phyloP scores from a whole-genome alignment of 73 alveolate genomes.

The Paramecium biaurelia region DNA sequence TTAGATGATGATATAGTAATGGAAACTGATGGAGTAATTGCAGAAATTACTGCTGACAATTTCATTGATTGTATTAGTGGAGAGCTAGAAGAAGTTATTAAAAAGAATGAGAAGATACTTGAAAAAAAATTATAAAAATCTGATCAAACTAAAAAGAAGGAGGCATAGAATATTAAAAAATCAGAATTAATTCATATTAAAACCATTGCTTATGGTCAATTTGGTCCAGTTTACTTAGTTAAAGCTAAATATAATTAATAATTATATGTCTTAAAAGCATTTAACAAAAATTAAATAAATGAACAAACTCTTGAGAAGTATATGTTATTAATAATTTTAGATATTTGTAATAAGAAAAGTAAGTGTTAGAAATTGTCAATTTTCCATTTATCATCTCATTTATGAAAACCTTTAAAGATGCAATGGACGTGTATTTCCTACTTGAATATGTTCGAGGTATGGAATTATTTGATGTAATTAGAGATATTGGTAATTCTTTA shows the following conservation, averaged over 20 bases:
- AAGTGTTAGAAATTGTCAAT: conserved; percentile 56
- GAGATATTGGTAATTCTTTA: conserved; percentile 57
- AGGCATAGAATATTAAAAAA: conserved; percentile 32
- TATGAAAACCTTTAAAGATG: conserved; percentile 70
- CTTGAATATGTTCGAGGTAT: conserved; percentile 73
- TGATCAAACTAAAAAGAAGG: conserved; percentile 56
- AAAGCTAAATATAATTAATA: conserved; percentile 48
- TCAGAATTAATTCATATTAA: conserved; percentile 27
- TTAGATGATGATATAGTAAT: conserved; percentile 63
- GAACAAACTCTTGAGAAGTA: conserved; percentile 57
- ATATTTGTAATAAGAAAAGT: conserved; percentile 42
- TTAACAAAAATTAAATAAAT: conserved; percentile 39
- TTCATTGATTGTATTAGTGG: conserved; percentile 61
- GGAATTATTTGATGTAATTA: conserved; percentile 74
- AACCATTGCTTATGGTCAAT: conserved; percentile 57
- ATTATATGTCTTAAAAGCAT: conserved; percentile 55
- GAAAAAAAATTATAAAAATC: conserved; percentile 52
- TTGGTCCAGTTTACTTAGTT: conserved; percentile 63
- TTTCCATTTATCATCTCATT: conserved; percentile 70
- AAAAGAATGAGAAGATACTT: conserved; percentile 16
- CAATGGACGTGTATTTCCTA: conserved; percentile 66
- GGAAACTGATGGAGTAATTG: conserved; percentile 68
- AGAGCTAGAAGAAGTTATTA: conserved; percentile 52
- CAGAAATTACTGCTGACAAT: conserved; percentile 62
- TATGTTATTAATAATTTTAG: neutral